These are phyloP conservation scores for Stropharia rugosoannulata DNA, from an alignment of 768 basidiomycete genomes.

Conservation along the genomic window DNA sequence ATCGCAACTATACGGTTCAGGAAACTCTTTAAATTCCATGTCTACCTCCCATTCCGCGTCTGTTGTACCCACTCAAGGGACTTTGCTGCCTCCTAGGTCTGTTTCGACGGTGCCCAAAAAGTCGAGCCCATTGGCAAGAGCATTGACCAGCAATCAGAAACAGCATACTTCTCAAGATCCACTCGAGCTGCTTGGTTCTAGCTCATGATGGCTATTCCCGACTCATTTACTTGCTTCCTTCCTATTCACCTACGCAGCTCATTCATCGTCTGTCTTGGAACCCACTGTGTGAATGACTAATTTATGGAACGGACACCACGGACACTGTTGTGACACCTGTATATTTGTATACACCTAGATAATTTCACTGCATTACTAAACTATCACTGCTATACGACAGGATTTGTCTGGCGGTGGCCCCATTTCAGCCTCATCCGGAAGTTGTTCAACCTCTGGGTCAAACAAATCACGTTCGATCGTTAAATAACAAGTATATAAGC, in stretches of 20 bases:
- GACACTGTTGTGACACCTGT: no score
- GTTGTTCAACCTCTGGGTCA: no score
- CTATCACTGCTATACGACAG: no score
- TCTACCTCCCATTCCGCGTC: neutral
- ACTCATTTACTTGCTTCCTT: no score
- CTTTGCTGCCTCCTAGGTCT: neutral
- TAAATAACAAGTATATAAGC: neutral
- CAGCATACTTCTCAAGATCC: neutral
- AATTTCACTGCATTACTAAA: no score
- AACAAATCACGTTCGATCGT: neutral
- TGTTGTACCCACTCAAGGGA: neutral
- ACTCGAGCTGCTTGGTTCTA: neutral
- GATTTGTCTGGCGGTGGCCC: neutral
- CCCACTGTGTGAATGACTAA: no score
- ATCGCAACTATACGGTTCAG: neutral
- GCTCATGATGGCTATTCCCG: neutral
- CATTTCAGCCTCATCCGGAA: no score
- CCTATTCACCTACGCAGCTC: no score
- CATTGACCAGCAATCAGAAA: neutral
- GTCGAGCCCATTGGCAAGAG: constrained; percentile 22
- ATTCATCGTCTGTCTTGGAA: no score
- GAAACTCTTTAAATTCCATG: neutral
- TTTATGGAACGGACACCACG: no score
- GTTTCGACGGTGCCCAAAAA: constrained; percentile 16
- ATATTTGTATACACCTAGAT: no score